These are phyloP conservation scores for Luffa acutangula DNA, from an alignment of 306 rosid species.

Conservation along the genomic window DNA sequence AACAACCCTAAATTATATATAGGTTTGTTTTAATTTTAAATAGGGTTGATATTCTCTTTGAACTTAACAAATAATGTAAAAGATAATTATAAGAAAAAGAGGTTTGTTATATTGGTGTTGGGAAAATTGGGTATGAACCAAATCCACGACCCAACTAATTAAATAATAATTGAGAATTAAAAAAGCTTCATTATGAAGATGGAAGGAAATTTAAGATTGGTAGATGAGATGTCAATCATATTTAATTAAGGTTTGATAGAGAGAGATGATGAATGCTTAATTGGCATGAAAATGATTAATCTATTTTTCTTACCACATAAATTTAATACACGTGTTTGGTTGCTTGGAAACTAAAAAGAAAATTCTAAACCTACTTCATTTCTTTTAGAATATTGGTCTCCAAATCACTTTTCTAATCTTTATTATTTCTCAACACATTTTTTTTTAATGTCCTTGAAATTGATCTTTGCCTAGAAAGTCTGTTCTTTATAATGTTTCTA, in stretches of 20 bases:
- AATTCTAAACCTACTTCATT: neutral
- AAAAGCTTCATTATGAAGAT: conserved; percentile 1
- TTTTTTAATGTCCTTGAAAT: neutral
- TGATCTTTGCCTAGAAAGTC: neutral
- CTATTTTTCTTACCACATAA: neutral
- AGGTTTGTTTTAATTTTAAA: neutral
- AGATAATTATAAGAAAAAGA: neutral
- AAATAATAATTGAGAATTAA: neutral
- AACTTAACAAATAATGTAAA: neutral
- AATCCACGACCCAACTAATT: neutral
- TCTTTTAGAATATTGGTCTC: neutral
- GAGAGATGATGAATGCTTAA: neutral
- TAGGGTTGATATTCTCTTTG: neutral
- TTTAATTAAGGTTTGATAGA: conserved; percentile 1
- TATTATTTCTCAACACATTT: neutral
- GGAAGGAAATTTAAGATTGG: neutral
- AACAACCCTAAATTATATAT: too few species aligned
- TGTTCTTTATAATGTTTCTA: neutral
- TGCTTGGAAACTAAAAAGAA: neutral
- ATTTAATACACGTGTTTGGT: neutral
- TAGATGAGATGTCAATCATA: conserved; percentile 5
- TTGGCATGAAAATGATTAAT: neutral
- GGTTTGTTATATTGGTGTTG: neutral
- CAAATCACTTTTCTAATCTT: neutral
- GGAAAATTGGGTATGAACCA: neutral